These are phyloP conservation scores for Leccinum pellstonianum DNA, from an alignment of 768 basidiomycete species.

Conservation along the genomic window DNA sequence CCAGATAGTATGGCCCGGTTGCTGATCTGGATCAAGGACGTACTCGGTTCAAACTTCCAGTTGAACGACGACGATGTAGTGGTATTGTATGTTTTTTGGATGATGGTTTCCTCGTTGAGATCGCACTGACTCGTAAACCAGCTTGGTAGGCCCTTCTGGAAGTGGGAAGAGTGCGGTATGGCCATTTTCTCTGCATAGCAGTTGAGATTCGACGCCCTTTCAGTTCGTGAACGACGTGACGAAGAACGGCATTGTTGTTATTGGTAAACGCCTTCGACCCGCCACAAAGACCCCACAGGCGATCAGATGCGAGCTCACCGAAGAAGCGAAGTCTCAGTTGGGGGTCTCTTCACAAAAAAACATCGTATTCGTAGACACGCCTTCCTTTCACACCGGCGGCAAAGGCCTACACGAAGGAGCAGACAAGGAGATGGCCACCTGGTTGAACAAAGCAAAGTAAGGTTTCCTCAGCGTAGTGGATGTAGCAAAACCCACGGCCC, in stretches of 20 bases:
- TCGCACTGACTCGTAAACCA: constrained; percentile 7
- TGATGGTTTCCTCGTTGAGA: neutral
- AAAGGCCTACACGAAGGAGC: neutral
- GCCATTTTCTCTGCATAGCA: neutral
- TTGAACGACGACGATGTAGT: neutral
- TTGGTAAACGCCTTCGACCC: neutral
- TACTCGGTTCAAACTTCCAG: neutral
- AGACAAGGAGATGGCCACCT: neutral
- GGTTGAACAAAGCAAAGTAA: constrained; percentile 11
- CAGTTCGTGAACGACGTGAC: constrained; percentile 16
- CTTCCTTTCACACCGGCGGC: no score
- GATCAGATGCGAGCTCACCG: no score
- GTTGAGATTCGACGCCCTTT: neutral
- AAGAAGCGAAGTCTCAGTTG: no score
- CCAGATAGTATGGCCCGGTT: no score
- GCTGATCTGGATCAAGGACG: neutral
- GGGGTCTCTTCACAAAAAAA: no score
- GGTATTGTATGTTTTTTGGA: constrained; percentile 1
- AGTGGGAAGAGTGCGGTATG: constrained; percentile 23
- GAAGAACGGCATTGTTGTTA: neutral
- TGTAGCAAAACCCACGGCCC: neutral
- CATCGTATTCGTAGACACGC: no score
- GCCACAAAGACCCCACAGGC: neutral
- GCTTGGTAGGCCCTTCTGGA: constrained; percentile 20
- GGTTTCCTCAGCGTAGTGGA: neutral